phyloP scores from a whole-genome alignment of 352 stramenopile species.

The Globisporangium polare region DNA sequence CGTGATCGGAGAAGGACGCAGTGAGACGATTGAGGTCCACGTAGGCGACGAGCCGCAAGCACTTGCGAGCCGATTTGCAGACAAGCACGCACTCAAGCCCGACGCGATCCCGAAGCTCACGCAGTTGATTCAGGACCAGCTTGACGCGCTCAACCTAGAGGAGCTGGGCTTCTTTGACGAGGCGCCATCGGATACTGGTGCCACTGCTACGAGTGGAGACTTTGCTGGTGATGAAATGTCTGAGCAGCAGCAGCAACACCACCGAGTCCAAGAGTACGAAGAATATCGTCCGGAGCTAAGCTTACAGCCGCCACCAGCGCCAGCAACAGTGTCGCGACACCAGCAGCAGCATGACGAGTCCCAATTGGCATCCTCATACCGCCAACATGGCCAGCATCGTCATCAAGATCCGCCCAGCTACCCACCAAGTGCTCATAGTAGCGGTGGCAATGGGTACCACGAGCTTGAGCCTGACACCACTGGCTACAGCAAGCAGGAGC shows the following conservation, averaged over 20 bases:
- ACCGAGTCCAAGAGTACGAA: background rate
- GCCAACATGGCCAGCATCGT: background rate
- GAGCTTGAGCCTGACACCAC: background rate
- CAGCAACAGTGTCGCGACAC: background rate
- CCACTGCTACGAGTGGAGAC: background rate
- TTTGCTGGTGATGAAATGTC: no score
- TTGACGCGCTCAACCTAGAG: slow-evolving; percentile 28
- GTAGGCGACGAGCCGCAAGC: slow-evolving; percentile 40
- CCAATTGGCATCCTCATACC: background rate
- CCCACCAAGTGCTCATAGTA: background rate
- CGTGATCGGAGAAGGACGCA: slow-evolving; percentile 60
- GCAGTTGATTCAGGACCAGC: slow-evolving; percentile 56
- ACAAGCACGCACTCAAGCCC: slow-evolving; percentile 37
- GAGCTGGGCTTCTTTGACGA: slow-evolving; percentile 6
- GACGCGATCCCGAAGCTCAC: slow-evolving; percentile 53
- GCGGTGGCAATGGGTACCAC: background rate
- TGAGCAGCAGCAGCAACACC: background rate
- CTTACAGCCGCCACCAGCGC: background rate
- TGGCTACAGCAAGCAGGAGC: slow-evolving; percentile 18
- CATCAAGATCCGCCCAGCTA: background rate
- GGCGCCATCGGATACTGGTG: background rate
- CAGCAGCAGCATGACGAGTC: background rate
- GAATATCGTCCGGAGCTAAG: background rate
- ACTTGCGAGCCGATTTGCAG: slow-evolving; percentile 49
- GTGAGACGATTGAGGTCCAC: slow-evolving; percentile 68